Evolutionary conservation across 371 early-diverging fungal species (phyloP), one percentile per base, ranked within the genome.

Genomic region (Massospora cicadina): DNA sequence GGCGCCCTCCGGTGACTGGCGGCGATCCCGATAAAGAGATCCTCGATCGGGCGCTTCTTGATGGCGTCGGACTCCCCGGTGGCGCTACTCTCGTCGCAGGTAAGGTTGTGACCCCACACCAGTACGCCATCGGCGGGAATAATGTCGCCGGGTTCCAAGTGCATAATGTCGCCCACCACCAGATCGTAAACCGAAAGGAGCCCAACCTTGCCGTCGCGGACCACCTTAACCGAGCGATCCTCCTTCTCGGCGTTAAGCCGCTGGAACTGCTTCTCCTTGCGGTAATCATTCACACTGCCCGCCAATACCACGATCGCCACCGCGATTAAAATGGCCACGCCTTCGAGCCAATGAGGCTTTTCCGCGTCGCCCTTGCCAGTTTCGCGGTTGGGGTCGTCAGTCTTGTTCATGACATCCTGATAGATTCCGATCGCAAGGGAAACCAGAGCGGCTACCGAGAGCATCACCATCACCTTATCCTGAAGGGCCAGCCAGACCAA

Each of bases 121-220:
- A 79, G 81, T 60, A 97, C 76, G 68, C 91, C 92, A 71, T 98
- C 98, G 23, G 82, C 95, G 1, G 89, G 79, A 63, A 96, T 78
- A 43, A 96, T 84, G 69, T 96, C 97, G 65, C 98, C 98, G 10
- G 93, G 90, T 73, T 97, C 96, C 32, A 98, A 76, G 33, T 85
- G 76, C 33, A 95, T 73, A 59, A 97, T 77, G 72, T 97, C 97
- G 56, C 96, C 94, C 0, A 95, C 88, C 33, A 86, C 75, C 28
- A 92, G 57, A 65, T 91, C 87, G 72, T 84, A 88, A 24, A 94
- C 90, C 29, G 89, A 89, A 55, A 93, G 72, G 63, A 89, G 81
- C 24, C 78, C 71, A 66, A 88, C 86, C 57, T 84, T 79, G 57
- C 93, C 84, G 70, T 83, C 80, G 61, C 91, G 81, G 30, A 80